These are phyloP conservation scores for Leptographium lundbergii DNA, from an alignment of 2,329 filamentous ascomycete species.

Conservation along the genomic window DNA sequence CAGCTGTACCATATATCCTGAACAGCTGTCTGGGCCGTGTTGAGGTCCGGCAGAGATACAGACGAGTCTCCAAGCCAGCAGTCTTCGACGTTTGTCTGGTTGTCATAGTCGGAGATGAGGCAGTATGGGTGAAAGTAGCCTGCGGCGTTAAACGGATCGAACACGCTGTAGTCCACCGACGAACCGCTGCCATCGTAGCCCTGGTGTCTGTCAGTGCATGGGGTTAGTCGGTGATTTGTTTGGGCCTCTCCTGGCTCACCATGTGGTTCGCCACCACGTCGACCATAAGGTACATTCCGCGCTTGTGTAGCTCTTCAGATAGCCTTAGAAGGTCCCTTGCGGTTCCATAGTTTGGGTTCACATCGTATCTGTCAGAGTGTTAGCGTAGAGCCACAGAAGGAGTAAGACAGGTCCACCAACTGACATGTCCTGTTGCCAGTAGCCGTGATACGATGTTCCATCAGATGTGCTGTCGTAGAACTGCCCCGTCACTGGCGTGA, in stretches of 20 bases:
- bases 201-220: background rate
- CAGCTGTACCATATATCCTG: constrained; percentile 38
- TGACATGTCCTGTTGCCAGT: constrained; percentile 33
- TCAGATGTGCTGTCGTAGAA: constrained; percentile 20
- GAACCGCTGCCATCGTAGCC: constrained; percentile 25
- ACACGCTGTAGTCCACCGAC: constrained; percentile 21
- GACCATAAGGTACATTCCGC: constrained; percentile 32
- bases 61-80: constrained; percentile 40
- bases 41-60: constrained; percentile 48
- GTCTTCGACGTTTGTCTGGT: constrained; percentile 32
- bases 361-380: constrained; percentile 17
- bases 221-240: background rate
- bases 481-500: constrained; percentile 40
- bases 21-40: constrained; percentile 32
- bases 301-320: constrained; percentile 25
- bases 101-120: constrained; percentile 32
- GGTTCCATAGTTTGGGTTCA: constrained; percentile 49
- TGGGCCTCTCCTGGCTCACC: background rate
- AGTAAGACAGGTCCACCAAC: background rate
- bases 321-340: constrained; percentile 45
- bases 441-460: constrained; percentile 35
- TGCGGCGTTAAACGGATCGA: constrained; percentile 33
- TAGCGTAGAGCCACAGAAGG: background rate
- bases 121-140: constrained; percentile 51
- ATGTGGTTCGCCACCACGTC: constrained; percentile 21